Percentiles rank a stretch among this genome's conserved stretches.
Evolutionary conservation across 441 rosid genomes (phyloP).

Genomic region (Populus hybrid): DNA sequence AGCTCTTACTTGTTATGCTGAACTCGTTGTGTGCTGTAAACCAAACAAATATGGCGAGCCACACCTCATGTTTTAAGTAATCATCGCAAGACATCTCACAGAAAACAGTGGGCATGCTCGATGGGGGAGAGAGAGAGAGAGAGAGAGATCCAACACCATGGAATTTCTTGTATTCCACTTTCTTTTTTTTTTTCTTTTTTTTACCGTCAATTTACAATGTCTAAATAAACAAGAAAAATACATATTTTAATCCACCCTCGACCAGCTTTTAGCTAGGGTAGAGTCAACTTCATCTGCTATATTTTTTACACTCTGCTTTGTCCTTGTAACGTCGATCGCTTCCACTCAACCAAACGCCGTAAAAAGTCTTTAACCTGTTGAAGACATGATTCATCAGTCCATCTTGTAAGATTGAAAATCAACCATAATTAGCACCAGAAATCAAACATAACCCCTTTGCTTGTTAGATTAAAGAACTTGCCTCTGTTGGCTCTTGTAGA

Average conservation of each 20-base stretch:
- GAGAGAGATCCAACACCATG: not conserved
- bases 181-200: too few relatives aligned
- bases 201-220: not conserved
- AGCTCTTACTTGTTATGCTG: not conserved
- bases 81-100: not conserved
- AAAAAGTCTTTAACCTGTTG: slow-evolving; percentile 70
- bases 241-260: not conserved
- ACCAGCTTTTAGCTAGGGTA: not conserved
- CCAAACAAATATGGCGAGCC: not conserved
- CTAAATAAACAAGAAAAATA: not conserved
- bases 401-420: slow-evolving; percentile 4
- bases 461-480: slow-evolving; percentile 18
- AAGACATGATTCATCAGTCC: not conserved
- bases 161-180: not conserved
- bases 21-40: not conserved
- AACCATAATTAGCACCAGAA: not conserved
- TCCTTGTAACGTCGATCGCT: slow-evolving; percentile 24
- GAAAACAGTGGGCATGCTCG: not conserved
- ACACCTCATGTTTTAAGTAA: not conserved
- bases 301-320: slow-evolving; percentile 3
- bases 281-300: not conserved
- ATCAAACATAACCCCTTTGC: not conserved
- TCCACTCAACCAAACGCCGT: slow-evolving; percentile 70
- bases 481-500: slow-evolving; percentile 76
- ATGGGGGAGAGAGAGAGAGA: not conserved